Conservation (phyloP, 2,329 filamentous ascomycete species). For the Penicillium sp. region DNA sequence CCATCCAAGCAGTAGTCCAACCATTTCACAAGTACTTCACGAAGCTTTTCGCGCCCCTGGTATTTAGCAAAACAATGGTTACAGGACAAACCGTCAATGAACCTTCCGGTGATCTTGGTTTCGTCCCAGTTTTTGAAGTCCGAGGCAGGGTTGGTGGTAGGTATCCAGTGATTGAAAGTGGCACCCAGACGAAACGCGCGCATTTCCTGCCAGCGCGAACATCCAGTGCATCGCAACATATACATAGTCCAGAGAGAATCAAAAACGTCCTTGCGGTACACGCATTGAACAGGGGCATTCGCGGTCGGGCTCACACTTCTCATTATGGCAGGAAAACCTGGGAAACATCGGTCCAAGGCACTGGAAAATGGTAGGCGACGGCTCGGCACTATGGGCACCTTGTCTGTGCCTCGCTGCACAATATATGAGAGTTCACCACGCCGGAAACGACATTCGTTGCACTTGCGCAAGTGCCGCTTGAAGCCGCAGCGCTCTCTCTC, state of each 20-base stretch:
- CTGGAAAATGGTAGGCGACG: neutral
- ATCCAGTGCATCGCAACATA: neutral
- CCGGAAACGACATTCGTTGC: slow-evolving; percentile 11
- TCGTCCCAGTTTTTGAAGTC: neutral
- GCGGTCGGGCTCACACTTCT: neutral
- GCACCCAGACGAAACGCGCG: neutral
- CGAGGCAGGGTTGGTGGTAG: neutral
- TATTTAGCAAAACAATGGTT: slow-evolving; percentile 3
- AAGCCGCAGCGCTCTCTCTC: slow-evolving; percentile 8
- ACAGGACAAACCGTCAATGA: slow-evolving; percentile 1
- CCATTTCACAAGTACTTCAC: neutral
- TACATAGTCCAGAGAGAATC: neutral
- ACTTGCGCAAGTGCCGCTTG: slow-evolving; percentile 11
- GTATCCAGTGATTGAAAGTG: neutral
- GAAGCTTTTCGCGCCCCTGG: neutral
- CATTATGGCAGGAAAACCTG: neutral
- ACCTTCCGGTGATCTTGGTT: neutral
- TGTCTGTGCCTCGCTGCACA: neutral
- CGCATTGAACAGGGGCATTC: neutral
- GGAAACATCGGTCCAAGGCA: slow-evolving; percentile 6
- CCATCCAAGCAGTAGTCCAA: neutral
- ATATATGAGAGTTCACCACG: neutral
- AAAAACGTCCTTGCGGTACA: neutral
- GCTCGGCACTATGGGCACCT: neutral
- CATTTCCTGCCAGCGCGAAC: neutral